Base-by-base conservation (phyloP, 306 rosid genomes). In the Leucaena leucocephala region DNA sequence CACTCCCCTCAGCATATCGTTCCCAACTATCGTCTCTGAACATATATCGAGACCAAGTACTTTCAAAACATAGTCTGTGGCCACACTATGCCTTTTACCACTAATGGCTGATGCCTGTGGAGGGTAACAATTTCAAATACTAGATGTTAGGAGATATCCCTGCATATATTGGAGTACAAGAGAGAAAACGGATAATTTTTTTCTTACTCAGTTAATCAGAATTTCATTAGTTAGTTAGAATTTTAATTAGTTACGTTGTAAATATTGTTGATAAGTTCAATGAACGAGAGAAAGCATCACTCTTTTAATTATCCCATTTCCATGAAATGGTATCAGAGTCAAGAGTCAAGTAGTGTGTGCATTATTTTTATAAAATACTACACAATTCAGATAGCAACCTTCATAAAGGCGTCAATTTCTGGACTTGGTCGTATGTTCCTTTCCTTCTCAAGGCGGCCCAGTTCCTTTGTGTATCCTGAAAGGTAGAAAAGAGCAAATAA, bases 371-470 rank as follows among this genome's bases (percentile, higher is more conserved):
- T 57, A 8, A 21, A 40, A n/a, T 8, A 66, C 14, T 8, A 66
- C 48, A 71, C 38, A 69, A 38, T 63, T 36, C 68, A 44, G 48
- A 48, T 68, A 67, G 66, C 66, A 64, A 93, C 98, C 97, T 92
- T 94, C 97, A 92, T 94, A 73, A 89, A 94, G 49, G 97, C 97
- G 74, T 94, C 97, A 67, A 90, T 88, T 71, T 87, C 97, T 63
- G 92, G 89, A 87, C 85, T 86, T 21, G 98, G 97, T 72, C 87
- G 61, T 44, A 90, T 90, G 44, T 82, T 83, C 66, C 63, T 83
- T 73, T 94, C 94, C 82, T 82, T 90, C 85, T 94, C 97, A 49
- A 89, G 81, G 61, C 50, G 49, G 52, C 49, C 46, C 17, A 94
- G 68, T 17, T 78, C 86, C 82, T 84, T 83, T 76, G 86, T 33